Percentiles rank a stretch among this genome's conserved stretches.
Evolutionary conservation across 805 yeast species (phyloP).

Genomic region (Hagleromyces aurorensis): DNA sequence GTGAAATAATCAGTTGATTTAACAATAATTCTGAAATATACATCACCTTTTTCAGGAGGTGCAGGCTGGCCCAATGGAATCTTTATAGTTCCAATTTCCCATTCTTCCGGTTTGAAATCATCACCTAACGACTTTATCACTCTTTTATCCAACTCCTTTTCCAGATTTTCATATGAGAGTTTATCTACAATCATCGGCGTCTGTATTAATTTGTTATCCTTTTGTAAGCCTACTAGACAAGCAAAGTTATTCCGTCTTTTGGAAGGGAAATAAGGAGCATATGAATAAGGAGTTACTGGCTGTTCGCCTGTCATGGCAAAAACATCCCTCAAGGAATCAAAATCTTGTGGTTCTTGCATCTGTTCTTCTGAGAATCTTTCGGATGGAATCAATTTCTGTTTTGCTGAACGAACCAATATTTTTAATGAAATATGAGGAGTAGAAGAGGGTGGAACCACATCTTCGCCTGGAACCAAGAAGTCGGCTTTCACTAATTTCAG

Average conservation of each 20-base stretch:
- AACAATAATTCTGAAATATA: constrained; percentile 61
- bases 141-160: constrained; percentile 26
- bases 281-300: constrained; percentile 59
- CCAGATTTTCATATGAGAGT: constrained; percentile 24
- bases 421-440: constrained; percentile 69
- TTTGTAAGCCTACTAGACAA: constrained; percentile 61
- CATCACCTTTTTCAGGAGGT: constrained; percentile 61
- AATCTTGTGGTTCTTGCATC: constrained; percentile 47
- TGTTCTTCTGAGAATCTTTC: constrained; percentile 28
- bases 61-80: constrained; percentile 67
- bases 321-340: constrained; percentile 69
- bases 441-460: constrained; percentile 58
- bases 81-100: constrained; percentile 62
- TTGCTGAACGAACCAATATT: constrained; percentile 66
- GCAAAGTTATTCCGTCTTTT: constrained; percentile 48
- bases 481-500: constrained; percentile 60
- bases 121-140: constrained; percentile 26
- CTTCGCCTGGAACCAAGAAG: constrained; percentile 85
- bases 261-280: constrained; percentile 72
- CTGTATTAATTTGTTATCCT: constrained; percentile 75
- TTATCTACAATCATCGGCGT: constrained; percentile 36
- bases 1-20: constrained; percentile 78
- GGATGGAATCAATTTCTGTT: constrained; percentile 47
- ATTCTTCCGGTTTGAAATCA: constrained; percentile 33
- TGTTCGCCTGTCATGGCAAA: constrained; percentile 54